Percentiles rank a stretch among this genome's conserved stretches.
phyloP scores from a whole-genome alignment of 176 grass and related monocot genomes.

The Juncus effusus region DNA sequence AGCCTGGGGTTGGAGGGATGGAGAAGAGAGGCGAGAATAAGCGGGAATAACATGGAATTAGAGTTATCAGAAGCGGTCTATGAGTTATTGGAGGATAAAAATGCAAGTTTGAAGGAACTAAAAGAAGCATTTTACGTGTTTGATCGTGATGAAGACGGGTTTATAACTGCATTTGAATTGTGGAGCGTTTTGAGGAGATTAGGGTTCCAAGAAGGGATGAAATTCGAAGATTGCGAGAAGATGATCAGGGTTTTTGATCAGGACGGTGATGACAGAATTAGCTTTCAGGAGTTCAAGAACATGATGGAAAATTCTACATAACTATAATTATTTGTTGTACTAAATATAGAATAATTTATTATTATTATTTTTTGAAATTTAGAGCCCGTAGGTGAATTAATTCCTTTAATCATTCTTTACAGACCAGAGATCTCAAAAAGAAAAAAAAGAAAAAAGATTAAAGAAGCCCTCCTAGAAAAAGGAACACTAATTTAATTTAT shows the following conservation, averaged over 20 bases:
- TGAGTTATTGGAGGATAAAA: conserved; percentile 43
- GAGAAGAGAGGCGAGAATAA: too few species aligned
- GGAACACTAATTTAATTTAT: too few species aligned
- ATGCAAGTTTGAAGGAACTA: conserved; percentile 52
- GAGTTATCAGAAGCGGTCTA: conserved; percentile 28
- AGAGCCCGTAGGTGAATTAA: too few species aligned
- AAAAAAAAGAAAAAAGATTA: too few species aligned
- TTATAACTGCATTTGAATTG: conserved; percentile 49
- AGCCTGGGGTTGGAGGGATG: conserved; percentile 24
- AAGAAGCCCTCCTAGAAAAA: too few species aligned
- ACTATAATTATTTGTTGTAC: background rate
- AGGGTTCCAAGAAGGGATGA: conserved; percentile 36
- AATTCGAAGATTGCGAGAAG: conserved; percentile 36
- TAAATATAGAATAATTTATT: too few species aligned
- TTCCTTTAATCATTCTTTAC: too few species aligned
- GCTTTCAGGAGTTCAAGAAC: conserved; percentile 17
- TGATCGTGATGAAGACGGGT: conserved; percentile 75
- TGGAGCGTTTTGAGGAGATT: conserved; percentile 59
- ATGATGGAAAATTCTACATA: conserved; percentile 28
- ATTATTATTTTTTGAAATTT: too few species aligned
- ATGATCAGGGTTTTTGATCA: conserved; percentile 24
- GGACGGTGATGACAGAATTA: conserved; percentile 17
- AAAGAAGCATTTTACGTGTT: conserved; percentile 72
- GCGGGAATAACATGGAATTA: conserved; percentile 8
- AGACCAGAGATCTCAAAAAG: too few species aligned